phyloP scores from a whole-genome alignment of 495 filamentous ascomycete genomes.

The Penicillium silybi region DNA sequence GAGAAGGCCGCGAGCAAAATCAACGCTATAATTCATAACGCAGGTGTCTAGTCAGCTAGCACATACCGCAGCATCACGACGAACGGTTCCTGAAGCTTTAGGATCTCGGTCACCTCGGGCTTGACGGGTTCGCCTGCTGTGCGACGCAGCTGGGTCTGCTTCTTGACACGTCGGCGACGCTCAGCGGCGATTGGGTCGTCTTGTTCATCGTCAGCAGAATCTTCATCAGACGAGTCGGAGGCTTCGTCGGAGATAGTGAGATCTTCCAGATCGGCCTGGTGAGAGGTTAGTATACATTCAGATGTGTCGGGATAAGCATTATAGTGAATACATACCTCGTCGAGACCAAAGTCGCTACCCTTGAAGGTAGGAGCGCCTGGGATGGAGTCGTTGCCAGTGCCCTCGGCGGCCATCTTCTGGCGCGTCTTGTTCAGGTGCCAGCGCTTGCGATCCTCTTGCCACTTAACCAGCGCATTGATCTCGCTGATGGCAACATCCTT shows the following conservation, averaged over 20 bases:
- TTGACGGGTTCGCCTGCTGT: slow-evolving; percentile 88
- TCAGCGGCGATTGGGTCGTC: slow-evolving; percentile 82
- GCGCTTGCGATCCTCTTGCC: slow-evolving; percentile 91
- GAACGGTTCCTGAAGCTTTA: slow-evolving; percentile 75
- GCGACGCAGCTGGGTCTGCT: slow-evolving; percentile 73
- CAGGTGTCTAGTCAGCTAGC: slow-evolving; percentile 60
- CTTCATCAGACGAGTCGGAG: slow-evolving; percentile 60
- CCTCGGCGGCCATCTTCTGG: slow-evolving; percentile 96
- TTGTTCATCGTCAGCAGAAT: slow-evolving; percentile 69
- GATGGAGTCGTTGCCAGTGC: slow-evolving; percentile 39
- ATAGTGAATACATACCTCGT: slow-evolving; percentile 52
- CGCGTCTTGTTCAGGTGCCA: slow-evolving; percentile 98
- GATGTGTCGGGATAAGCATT: background rate
- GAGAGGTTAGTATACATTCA: slow-evolving; percentile 8
- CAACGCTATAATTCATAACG: background rate
- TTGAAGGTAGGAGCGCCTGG: slow-evolving; percentile 57
- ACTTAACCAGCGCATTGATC: slow-evolving; percentile 79
- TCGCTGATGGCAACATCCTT: slow-evolving; percentile 69
- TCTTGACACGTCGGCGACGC: slow-evolving; percentile 66
- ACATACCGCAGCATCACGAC: slow-evolving; percentile 80
- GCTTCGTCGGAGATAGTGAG: slow-evolving; percentile 73
- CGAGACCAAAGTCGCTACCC: slow-evolving; percentile 81
- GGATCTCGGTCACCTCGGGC: slow-evolving; percentile 71
- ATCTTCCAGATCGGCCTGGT: slow-evolving; percentile 69
- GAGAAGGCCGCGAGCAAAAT: background rate